Percentiles rank a stretch among this genome's conserved stretches.
phyloP scores from a whole-genome alignment of 495 filamentous ascomycete species.

The Talaromyces nanjingensis region DNA sequence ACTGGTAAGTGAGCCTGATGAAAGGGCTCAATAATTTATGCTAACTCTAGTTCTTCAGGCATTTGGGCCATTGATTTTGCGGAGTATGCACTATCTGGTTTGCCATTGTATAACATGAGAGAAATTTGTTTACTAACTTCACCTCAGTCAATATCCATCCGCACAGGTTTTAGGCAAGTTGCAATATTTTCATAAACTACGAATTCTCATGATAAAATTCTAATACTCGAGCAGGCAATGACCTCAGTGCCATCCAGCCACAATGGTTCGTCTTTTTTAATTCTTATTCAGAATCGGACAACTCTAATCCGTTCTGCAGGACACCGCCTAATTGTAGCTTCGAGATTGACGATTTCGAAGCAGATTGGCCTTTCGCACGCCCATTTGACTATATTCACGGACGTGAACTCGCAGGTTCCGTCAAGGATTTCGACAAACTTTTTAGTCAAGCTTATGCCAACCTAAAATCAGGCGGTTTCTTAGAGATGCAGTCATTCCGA shows the following conservation, averaged over 20 bases:
- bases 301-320: slow-evolving; percentile 24
- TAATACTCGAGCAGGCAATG: slow-evolving; percentile 23
- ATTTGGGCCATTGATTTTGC: not conserved
- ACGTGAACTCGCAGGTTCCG: slow-evolving; percentile 37
- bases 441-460: slow-evolving; percentile 22
- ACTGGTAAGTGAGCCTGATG: not conserved
- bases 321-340: slow-evolving; percentile 56
- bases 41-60: not conserved
- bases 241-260: slow-evolving; percentile 43
- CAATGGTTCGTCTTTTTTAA: slow-evolving; percentile 14
- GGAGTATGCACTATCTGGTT: not conserved
- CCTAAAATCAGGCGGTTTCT: slow-evolving; percentile 58
- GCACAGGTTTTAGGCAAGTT: not conserved
- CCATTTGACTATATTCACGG: slow-evolving; percentile 50
- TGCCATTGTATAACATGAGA: not conserved
- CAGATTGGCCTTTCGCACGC: slow-evolving; percentile 34
- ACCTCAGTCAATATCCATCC: not conserved
- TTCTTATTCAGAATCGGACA: slow-evolving; percentile 7
- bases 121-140: not conserved
- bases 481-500: slow-evolving; percentile 53
- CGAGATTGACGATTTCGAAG: slow-evolving; percentile 54
- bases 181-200: not conserved
- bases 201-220: not conserved
- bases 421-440: slow-evolving; percentile 31
- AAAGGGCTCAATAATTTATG: not conserved